Evolutionary conservation across 2,329 filamentous ascomycete genomes (phyloP).

Genomic region (Atkinsonella hypoxylon): DNA sequence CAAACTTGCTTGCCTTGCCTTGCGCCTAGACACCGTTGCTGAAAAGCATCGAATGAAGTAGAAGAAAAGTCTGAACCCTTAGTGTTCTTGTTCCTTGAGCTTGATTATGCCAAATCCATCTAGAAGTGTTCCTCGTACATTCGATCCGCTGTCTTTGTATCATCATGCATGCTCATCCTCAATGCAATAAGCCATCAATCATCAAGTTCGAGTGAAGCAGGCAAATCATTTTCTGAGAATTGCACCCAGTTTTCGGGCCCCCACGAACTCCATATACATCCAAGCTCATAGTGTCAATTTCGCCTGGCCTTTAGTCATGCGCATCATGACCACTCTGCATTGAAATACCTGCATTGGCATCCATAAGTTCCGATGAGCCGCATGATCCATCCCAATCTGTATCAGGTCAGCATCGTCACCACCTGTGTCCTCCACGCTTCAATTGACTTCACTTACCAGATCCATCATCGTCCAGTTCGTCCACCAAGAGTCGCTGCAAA

Average conservation of each 20-base stretch:
- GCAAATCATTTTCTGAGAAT: not conserved
- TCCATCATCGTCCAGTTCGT: conserved; percentile 46
- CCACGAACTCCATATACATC: not conserved
- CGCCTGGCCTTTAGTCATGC: conserved; percentile 18
- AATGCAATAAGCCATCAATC: not conserved
- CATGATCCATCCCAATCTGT: conserved; percentile 44
- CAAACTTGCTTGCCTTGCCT: not conserved
- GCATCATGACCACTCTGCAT: conserved; percentile 30
- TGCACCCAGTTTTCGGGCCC: not conserved
- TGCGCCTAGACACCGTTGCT: conserved; percentile 7
- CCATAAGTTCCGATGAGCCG: conserved; percentile 42
- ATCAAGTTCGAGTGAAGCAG: not conserved
- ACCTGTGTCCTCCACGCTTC: not conserved
- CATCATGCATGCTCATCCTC: not conserved
- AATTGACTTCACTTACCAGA: conserved; percentile 33
- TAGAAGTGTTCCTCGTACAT: not conserved
- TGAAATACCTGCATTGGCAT: conserved; percentile 34
- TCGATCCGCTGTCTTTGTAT: not conserved
- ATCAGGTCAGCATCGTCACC: conserved; percentile 10
- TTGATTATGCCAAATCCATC: not conserved
- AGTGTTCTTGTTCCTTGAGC: not conserved
- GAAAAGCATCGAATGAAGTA: not conserved
- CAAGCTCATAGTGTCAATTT: conserved; percentile 1
- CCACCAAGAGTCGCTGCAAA: conserved; percentile 43
- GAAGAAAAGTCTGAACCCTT: not conserved